Evolutionary conservation across 1,284 basidiomycete species (phyloP).

Genomic region (Trametes polyzona): DNA sequence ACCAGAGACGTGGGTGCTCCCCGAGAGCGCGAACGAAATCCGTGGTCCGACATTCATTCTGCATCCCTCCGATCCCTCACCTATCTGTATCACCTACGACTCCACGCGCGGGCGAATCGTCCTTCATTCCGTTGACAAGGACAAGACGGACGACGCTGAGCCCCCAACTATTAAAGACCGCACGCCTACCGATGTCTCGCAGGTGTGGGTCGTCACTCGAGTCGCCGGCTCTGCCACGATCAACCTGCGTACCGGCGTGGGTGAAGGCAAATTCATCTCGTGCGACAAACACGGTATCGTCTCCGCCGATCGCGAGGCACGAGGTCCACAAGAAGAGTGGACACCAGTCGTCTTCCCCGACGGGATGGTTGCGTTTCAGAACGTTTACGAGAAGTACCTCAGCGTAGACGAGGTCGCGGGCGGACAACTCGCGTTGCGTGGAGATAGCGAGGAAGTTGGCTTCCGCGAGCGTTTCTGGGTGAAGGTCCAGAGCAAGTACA

Average conservation of each 20-base stretch:
- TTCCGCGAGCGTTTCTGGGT: slow-evolving; percentile 85
- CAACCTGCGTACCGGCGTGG: slow-evolving; percentile 82
- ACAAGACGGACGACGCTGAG: slow-evolving; percentile 44
- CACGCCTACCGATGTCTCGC: slow-evolving; percentile 76
- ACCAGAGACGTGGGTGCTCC: slow-evolving; percentile 79
- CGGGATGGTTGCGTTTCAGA: slow-evolving; percentile 84
- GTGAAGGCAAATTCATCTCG: slow-evolving; percentile 86
- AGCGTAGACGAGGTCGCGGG: slow-evolving; percentile 84
- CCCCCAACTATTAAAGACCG: slow-evolving; percentile 57
- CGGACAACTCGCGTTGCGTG: slow-evolving; percentile 74
- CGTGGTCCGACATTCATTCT: slow-evolving; percentile 83
- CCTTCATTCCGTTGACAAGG: slow-evolving; percentile 65
- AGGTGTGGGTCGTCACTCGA: slow-evolving; percentile 87
- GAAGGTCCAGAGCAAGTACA: slow-evolving; percentile 90
- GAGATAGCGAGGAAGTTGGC: slow-evolving; percentile 82
- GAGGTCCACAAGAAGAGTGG: slow-evolving; percentile 89
- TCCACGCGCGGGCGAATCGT: slow-evolving; percentile 75
- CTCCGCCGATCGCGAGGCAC: slow-evolving; percentile 79
- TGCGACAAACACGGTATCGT: slow-evolving; percentile 84
- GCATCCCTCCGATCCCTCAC: slow-evolving; percentile 75
- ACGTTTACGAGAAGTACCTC: slow-evolving; percentile 84
- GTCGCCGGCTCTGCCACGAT: slow-evolving; percentile 80
- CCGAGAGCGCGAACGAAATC: slow-evolving; percentile 71
- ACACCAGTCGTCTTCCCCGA: slow-evolving; percentile 75
- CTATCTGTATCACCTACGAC: slow-evolving; percentile 78